Base-by-base conservation (phyloP, 2,329 filamentous ascomycete species). In the Botrytis squamosa region DNA sequence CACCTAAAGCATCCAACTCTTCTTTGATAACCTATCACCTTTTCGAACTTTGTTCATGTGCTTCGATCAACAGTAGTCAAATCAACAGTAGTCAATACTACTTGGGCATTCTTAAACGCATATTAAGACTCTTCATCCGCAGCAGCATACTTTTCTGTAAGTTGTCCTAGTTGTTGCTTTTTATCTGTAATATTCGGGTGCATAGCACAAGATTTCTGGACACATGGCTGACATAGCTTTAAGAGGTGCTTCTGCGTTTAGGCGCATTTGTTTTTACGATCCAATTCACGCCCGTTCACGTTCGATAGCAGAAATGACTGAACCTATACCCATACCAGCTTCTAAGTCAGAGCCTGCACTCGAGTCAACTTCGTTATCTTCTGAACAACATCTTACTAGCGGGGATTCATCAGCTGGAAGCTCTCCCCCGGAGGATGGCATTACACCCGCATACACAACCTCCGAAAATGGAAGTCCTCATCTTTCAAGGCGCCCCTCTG, bases 401-500 rank as follows among this genome's bases (percentile, higher is more conserved):
- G 59, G 57, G 3, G 36, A 10, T 38, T 25, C 84, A 36, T 85
- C 85, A 63, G 80, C 85, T 44, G 90, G 82, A 52, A 83, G 84
- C 82, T 85, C 86, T 12, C 82, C 85, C 49, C 80, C 83, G 67
- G 84, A 87, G 73, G 79, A 84, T 46, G 81, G 82, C 62, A 87
- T 88, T 74, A 87, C 88, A 12, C 86, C 86, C 71, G 84, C 84
- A n/a, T 79, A 88, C n/a, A 85, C 83, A 44, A 55, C 85, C 85
- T 73, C 83, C 3, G 81, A 81, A 7, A 80, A 83, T n/a, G 81
- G 84, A 62, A 91, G 86, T 80, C 85, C 89, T 68, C 80, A 85
- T 76, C 84, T 94, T 66, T 97, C 94, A 12, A 89, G 94, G 74
- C 92, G 92, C 72, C 87, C 88, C 25, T 97, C 94, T 25, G 94